Percentiles rank a stretch among this genome's conserved stretches.
Evolutionary conservation across 2,329 filamentous ascomycete species (phyloP).

Genomic region (Colletotrichum cuscutae): DNA sequence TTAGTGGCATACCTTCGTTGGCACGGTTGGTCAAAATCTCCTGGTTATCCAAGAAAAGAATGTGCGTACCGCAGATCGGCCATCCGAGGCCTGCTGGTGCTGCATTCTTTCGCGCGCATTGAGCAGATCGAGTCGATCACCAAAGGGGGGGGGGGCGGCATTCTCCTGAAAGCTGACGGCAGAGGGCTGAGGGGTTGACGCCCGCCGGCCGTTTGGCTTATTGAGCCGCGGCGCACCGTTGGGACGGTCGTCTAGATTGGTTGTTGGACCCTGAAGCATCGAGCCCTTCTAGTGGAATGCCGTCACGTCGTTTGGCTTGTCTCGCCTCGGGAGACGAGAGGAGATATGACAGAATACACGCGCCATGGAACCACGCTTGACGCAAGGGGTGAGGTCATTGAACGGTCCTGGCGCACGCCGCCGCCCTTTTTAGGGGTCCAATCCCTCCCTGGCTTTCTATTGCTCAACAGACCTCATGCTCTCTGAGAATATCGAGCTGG

Average conservation of each 20-base stretch:
- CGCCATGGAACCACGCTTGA: constrained; percentile 22
- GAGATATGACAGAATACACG: background rate
- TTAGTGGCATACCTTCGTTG: background rate
- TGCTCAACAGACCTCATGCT: background rate
- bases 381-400: constrained; percentile 28
- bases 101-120: background rate
- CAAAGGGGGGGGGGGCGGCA: no score
- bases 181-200: no score
- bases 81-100: background rate
- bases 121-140: background rate
- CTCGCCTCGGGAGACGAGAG: constrained; percentile 24
- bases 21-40: background rate
- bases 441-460: background rate
- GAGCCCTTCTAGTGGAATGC: constrained; percentile 6
- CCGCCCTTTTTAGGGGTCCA: background rate
- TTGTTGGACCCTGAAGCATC: constrained; percentile 20
- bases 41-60: constrained; percentile 23
- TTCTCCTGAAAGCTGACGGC: background rate
- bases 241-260: background rate
- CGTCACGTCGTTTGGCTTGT: background rate
- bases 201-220: background rate
- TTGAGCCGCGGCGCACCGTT: background rate
- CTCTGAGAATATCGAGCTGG: background rate
- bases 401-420: constrained; percentile 5
- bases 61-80: constrained; percentile 2